Evolutionary conservation across 805 yeast genomes (phyloP), one percentile per base, ranked within the genome.

Genomic region (Grigorovia yakushimaensis): DNA sequence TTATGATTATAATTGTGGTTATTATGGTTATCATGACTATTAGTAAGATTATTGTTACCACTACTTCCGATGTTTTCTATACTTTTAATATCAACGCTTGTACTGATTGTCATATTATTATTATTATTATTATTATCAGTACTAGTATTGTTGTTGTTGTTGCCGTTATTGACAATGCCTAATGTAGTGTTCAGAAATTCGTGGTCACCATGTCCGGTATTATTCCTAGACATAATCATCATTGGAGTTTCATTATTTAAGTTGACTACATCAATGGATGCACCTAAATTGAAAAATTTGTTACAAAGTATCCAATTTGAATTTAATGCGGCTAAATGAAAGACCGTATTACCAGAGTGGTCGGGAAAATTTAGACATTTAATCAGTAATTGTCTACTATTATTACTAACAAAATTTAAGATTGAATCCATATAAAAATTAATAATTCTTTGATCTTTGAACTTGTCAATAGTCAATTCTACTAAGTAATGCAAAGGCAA

Each of bases 281-380:
- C 60, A 7, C 69, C 69, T 39, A 65, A 43, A 19, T 60, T 55
- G 41, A 59, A 54, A 7, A 66, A 47, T 44, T 57, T 62, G 42
- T 61, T 59, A 49, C 63, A 65, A 9, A 65, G 49, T 20, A 59
- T 61, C 42, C 65, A 49, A 46, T 65, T 66, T 24, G 60, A 46
- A 42, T 66, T 66, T 22, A 62, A 47, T 5, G 70, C 77, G 0
- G 95, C 88, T 41, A 91, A 69, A 57, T 88, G 95, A 43, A 88
- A 67, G 6, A 94, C 87, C 0, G 96, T 87, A 55, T 88, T 87
- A 4, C 97, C 97, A 50, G 79, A 73, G 20, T 72, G 73, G 64
- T 93, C 98, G 59, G 79, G 86, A 55, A 82, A 88, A 58, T 87
- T 84, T 24, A 84, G 60, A 39, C 84, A 69, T 52, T 81, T 76